Conservation (phyloP, 768 basidiomycete genomes). For the Candolleomyces aberdarensis region DNA sequence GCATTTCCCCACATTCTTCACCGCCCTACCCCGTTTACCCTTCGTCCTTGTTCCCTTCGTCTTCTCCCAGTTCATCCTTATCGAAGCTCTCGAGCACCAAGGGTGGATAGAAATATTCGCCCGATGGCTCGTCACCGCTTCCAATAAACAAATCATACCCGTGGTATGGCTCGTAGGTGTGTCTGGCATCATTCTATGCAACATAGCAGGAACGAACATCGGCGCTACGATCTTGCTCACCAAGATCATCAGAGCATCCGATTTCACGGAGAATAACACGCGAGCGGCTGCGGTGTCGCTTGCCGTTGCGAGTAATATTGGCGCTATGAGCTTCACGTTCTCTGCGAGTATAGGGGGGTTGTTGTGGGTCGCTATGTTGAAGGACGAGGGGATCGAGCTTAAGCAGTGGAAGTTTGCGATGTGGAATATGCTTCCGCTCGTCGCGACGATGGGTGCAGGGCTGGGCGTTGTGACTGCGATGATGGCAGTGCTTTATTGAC, state of each 20-base stretch:
- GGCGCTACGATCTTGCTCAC: conserved; percentile 88
- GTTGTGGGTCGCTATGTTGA: conserved; percentile 74
- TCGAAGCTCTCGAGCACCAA: conserved; percentile 74
- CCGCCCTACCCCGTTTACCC: conserved; percentile 68
- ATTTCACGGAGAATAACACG: conserved; percentile 28
- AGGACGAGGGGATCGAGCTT: conserved; percentile 68
- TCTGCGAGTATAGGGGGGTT: conserved; percentile 86
- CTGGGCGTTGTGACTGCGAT: conserved; percentile 73
- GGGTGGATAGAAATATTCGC: conserved; percentile 91
- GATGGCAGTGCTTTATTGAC: conserved; percentile 51
- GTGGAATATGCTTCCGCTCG: conserved; percentile 67
- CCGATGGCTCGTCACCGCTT: conserved; percentile 55
- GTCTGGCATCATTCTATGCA: conserved; percentile 72
- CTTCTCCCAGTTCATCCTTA: conserved; percentile 92
- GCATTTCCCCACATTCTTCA: conserved; percentile 69
- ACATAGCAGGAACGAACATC: conserved; percentile 86
- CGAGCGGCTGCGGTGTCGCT: conserved; percentile 68
- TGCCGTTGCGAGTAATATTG: conserved; percentile 85
- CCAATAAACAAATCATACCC: conserved; percentile 38
- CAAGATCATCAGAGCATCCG: conserved; percentile 58
- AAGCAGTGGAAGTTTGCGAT: conserved; percentile 60
- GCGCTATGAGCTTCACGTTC: conserved; percentile 88
- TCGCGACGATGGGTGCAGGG: conserved; percentile 63
- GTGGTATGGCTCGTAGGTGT: conserved; percentile 68
- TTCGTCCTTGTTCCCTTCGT: conserved; percentile 86